Conservation (phyloP, 768 basidiomycete species). For the Candolleomyces aberdarensis region DNA sequence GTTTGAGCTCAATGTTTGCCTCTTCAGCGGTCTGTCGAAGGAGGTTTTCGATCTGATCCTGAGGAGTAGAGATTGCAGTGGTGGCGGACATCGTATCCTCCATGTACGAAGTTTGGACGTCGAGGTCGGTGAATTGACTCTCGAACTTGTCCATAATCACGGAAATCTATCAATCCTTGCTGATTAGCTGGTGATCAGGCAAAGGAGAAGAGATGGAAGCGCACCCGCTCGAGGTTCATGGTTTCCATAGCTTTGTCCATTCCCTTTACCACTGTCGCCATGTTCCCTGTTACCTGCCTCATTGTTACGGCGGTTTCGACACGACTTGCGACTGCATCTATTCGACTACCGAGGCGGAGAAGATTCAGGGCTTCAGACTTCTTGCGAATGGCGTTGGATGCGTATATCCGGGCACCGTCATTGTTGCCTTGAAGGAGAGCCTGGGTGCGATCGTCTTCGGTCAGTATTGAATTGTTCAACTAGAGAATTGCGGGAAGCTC, state of each 20-base stretch:
- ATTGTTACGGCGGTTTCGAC: conserved; percentile 99
- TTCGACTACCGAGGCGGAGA: conserved; percentile 82
- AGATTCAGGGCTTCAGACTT: conserved; percentile 93
- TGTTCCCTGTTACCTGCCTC: conserved; percentile 93
- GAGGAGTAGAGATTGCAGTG: conserved; percentile 89
- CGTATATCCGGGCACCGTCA: conserved; percentile 97
- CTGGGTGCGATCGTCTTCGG: conserved; percentile 37
- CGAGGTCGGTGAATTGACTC: conserved; percentile 90
- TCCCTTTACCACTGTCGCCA: conserved; percentile 93
- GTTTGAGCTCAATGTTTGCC: conserved; percentile 91
- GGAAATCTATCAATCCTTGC: conserved; percentile 66
- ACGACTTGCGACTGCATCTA: conserved; percentile 94
- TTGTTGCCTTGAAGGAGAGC: conserved; percentile 95
- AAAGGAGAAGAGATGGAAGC: conserved; percentile 22
- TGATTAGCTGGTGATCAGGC: not conserved
- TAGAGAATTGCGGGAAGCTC: conserved; percentile 7
- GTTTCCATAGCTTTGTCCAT: conserved; percentile 99
- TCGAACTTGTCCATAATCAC: conserved; percentile 99
- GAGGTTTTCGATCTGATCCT: conserved; percentile 93
- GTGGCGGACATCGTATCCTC: conserved; percentile 94
- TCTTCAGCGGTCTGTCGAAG: conserved; percentile 96
- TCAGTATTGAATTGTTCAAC: conserved; percentile 1
- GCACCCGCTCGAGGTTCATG: conserved; percentile 96
- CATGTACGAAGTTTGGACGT: conserved; percentile 98
- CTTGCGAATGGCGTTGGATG: conserved; percentile 97